phyloP scores from a whole-genome alignment of 2,329 filamentous ascomycete species.

The Exophiala phaeomuriformis region DNA sequence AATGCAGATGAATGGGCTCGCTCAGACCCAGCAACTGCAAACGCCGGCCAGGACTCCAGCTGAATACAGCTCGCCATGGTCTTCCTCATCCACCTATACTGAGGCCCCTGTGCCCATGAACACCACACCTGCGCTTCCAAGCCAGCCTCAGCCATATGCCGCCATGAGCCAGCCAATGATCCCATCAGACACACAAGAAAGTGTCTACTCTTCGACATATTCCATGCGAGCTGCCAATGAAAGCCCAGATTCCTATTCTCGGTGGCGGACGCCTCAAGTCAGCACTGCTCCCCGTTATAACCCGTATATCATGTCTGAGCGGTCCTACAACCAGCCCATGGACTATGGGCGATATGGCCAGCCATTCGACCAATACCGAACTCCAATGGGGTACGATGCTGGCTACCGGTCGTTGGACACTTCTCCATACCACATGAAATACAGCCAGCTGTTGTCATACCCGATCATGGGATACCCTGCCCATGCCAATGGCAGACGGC shows the following conservation, averaged over 20 bases:
- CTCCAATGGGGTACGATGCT: constrained; percentile 13
- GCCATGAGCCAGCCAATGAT: constrained; percentile 12
- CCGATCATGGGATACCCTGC: constrained; percentile 17
- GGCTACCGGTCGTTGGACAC: constrained; percentile 14
- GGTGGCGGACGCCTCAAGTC: constrained; percentile 15
- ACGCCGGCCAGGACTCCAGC: constrained; percentile 13
- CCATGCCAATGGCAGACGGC: constrained; percentile 39
- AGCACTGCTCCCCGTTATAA: constrained; percentile 12
- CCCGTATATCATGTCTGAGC: constrained; percentile 12
- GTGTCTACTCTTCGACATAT: constrained; percentile 13
- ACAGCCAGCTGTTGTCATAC: constrained; percentile 14
- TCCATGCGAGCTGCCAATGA: constrained; percentile 10
- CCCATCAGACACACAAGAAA: constrained; percentile 15
- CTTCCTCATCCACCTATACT: constrained; percentile 12
- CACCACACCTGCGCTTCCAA: constrained; percentile 7
- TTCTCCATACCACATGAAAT: constrained; percentile 17
- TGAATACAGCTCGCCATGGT: constrained; percentile 18
- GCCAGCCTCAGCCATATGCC: constrained; percentile 6
- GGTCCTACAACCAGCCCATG: constrained; percentile 10
- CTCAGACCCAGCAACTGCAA: constrained; percentile 7
- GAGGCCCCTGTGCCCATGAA: constrained; percentile 12
- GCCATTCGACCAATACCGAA: constrained; percentile 14
- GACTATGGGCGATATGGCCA: constrained; percentile 13
- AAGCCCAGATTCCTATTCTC: constrained; percentile 8
- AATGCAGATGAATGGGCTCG: constrained; percentile 13